These are phyloP conservation scores for Malania oleifera DNA, from an alignment of 164 flowering plant genomes.

Conservation along the genomic window DNA sequence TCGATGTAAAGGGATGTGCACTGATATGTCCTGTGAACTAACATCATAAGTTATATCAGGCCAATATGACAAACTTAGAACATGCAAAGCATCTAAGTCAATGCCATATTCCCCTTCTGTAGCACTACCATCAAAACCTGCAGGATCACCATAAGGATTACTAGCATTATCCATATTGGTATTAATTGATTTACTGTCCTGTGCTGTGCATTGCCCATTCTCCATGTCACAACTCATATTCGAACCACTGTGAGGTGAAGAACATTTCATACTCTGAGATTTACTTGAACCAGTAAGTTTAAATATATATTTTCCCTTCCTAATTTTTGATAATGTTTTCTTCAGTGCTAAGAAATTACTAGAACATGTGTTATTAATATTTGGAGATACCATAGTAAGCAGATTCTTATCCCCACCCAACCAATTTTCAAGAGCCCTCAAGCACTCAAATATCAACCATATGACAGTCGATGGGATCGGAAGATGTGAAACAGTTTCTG, in stretches of 20 bases:
- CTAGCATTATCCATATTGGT: constrained; percentile 16
- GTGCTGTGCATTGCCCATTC: constrained; percentile 14
- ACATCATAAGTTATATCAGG: constrained; percentile 77
- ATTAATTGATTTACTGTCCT: constrained; percentile 12
- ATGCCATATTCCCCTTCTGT: constrained; percentile 32
- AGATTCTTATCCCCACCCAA: constrained; percentile 39
- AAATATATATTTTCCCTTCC: constrained; percentile 38
- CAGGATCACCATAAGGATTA: not conserved
- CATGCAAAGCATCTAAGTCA: constrained; percentile 37
- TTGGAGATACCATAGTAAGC: constrained; percentile 23
- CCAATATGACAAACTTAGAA: constrained; percentile 67
- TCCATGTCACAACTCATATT: constrained; percentile 19
- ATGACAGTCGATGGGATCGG: constrained; percentile 40
- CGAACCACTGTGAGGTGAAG: constrained; percentile 17
- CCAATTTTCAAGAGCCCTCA: constrained; percentile 71
- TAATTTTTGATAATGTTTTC: constrained; percentile 44
- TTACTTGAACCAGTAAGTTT: constrained; percentile 29
- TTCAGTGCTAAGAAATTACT: constrained; percentile 40
- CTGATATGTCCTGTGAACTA: constrained; percentile 78
- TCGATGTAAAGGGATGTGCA: constrained; percentile 86
- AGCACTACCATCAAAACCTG: constrained; percentile 21
- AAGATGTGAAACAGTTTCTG: constrained; percentile 15
- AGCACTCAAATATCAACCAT: constrained; percentile 57
- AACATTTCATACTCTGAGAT: constrained; percentile 16
- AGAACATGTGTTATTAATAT: constrained; percentile 11